Evolutionary conservation across 331 rosid genomes (phyloP).

Genomic region (Acacia concinna): DNA sequence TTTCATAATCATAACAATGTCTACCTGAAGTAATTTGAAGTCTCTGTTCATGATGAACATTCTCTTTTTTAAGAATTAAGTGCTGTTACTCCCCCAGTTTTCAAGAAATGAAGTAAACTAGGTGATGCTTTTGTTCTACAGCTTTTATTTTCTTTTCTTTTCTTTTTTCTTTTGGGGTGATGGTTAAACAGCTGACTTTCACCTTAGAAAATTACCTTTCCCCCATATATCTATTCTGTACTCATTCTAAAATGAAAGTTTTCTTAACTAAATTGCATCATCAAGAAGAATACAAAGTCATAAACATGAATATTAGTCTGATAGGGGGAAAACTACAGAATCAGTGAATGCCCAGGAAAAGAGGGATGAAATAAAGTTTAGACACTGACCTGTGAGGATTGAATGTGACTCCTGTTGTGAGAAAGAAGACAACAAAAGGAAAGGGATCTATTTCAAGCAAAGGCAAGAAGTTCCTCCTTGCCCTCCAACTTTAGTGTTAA

Average conservation of each 20-base stretch:
- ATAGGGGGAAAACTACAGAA: neutral
- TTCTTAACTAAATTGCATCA: neutral
- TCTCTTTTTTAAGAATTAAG: slow-evolving; percentile 11
- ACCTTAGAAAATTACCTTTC: neutral
- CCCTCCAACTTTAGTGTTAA: slow-evolving; percentile 22
- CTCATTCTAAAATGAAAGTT: neutral
- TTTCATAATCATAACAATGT: slow-evolving; percentile 8
- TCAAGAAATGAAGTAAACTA: slow-evolving; percentile 12
- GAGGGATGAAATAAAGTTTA: slow-evolving; percentile 22
- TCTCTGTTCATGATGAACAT: slow-evolving; percentile 8
- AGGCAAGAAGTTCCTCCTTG: slow-evolving; percentile 28
- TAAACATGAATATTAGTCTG: neutral
- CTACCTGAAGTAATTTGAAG: neutral
- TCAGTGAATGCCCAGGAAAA: slow-evolving; percentile 17
- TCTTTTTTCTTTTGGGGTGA: neutral
- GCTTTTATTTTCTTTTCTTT: neutral
- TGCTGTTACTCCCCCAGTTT: neutral
- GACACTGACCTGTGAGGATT: slow-evolving; percentile 42
- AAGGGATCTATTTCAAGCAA: slow-evolving; percentile 29
- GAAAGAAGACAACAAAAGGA: slow-evolving; percentile 27
- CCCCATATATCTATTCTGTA: neutral
- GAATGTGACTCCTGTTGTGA: slow-evolving; percentile 26
- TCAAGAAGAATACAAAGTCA: neutral
- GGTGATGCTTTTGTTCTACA: neutral
- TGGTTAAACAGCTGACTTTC: slow-evolving; percentile 9